Evolutionary conservation across 2,329 filamentous ascomycete species (phyloP), one percentile per base, ranked within the genome.

Genomic region (Cladosporium sp.): DNA sequence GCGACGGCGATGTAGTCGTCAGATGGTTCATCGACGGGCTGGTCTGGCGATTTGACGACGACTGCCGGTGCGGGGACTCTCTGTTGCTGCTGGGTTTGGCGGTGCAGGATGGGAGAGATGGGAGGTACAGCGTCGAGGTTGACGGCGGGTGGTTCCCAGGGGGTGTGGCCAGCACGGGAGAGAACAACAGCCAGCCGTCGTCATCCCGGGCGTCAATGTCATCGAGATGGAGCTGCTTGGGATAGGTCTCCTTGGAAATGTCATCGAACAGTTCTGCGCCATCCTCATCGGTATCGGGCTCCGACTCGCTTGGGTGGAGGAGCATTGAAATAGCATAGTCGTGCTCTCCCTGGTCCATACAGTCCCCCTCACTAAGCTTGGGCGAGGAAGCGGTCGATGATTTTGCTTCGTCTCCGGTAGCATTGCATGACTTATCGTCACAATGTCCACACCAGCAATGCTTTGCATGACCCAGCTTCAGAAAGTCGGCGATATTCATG

Each of bases 391-490:
- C 12, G 13, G 10, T 24, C 4, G 25, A 25, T 8, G 15, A 15
- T 13, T 19, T 42, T 3, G 9, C 20, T n/a, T 17, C 32, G 15
- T 10, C 34, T 0, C 7, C 6, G 2, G 52, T 12, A 19, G 10
- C 9, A 17, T 37, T 9, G 22, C 20, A 45, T 8, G 32, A 8
- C 17, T 47, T 20, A 4, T 39, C 22, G 3, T 10, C 10, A 36
- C 44, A 51, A 22, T 42, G n/a, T 5, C 35, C 44, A 54, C 68
- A 69, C 64, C 64, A 66, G 62, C 68, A 70, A 20, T 65, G 61
- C 56, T 64, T 60, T 3, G 62, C 66, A 36, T 70, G 67, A n/a
- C 66, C 67, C 60, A 66, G 60, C 20, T 63, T 62, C 28, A 68
- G 56, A 55, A 70, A 69, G 12, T 60, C 62, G 10, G 62, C 62